Evolutionary conservation across 352 stramenopile genomes (phyloP), one percentile per base, ranked within the genome.

Genomic region (Phytophthora nicotianae): DNA sequence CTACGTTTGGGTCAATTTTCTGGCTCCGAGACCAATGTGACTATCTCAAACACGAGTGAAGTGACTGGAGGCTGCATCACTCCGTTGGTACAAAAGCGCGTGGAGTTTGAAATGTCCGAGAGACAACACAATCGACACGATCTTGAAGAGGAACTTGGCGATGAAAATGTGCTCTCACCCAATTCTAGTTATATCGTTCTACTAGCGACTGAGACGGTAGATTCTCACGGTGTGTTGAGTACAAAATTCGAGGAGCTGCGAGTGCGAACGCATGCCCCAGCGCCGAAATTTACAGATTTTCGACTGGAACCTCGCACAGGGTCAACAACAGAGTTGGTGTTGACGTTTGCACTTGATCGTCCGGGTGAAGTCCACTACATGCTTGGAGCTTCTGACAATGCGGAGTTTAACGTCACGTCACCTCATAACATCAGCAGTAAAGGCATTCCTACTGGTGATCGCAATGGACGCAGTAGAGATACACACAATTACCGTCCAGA

Each of bases 361-460:
- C 79, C 80, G 0, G 81, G 86, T 11, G 77, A 92, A 70, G 74
- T 92, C 4, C 86, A 95, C 55, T 95, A 80, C 61, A 83, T 95
- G 70, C 51, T 83, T 0, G 83, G 82, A 4, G 52, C 75, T 19
- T 77, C 72, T 1, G 75, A 63, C 3, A 90, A 95, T 42, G 40
- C 69, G 0, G 84, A 92, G 42, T 72, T 91, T 35, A 89, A 89
- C 42, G 80, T 77, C 33, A 83, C 83, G 5, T 95, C 86, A 0
- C 70, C 81, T 2, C 79, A 90, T 63, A 95, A 95, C 65, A 68
- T 95, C 46, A 95, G 82, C 45, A 75, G 68, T 49, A 92, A 89
- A 43, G 42, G 55, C 2, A 14, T 50, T 21, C 20, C 62, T 13
- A 62, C 42, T n/a, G 24, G 43, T 41, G 50, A 65, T 49, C 51